Evolutionary conservation across 192 early-diverging fungal species (phyloP).

Genomic region (Hyaloraphidium curvatum): DNA sequence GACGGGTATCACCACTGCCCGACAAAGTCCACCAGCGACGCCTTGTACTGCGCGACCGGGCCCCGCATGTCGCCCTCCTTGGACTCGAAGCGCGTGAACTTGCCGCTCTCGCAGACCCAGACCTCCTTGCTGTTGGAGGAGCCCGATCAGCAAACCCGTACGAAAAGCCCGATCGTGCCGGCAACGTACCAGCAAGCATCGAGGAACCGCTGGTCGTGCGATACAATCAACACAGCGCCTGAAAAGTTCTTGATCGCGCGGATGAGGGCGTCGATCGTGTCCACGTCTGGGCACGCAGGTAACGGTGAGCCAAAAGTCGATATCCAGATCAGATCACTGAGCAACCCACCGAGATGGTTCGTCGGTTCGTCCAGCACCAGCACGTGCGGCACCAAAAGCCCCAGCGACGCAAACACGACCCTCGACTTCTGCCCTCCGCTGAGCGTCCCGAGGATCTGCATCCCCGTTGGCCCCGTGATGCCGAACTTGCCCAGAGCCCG

Average conservation of each 20-base stretch:
- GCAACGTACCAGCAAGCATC: no score
- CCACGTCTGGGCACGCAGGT: background rate
- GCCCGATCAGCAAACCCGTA: no score
- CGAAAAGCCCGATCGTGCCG: no score
- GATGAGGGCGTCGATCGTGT: slow-evolving; percentile 77
- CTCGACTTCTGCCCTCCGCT: slow-evolving; percentile 95
- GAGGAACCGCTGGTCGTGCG: slow-evolving; percentile 6
- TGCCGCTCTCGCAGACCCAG: slow-evolving; percentile 81
- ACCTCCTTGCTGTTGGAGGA: slow-evolving; percentile 66
- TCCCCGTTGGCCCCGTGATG: slow-evolving; percentile 83
- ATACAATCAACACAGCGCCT: slow-evolving; percentile 75
- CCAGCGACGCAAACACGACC: slow-evolving; percentile 32
- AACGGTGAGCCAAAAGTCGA: slow-evolving; percentile 14
- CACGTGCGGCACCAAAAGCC: slow-evolving; percentile 25
- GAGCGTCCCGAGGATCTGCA: slow-evolving; percentile 85
- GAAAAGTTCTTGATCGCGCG: slow-evolving; percentile 67
- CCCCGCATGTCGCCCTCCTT: slow-evolving; percentile 19
- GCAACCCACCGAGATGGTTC: slow-evolving; percentile 34
- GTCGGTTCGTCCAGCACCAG: slow-evolving; percentile 49
- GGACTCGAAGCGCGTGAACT: slow-evolving; percentile 68
- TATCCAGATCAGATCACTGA: background rate
- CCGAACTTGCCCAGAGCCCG: slow-evolving; percentile 84
- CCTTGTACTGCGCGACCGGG: slow-evolving; percentile 52
- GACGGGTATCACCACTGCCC: no score
- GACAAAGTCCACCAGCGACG: slow-evolving; percentile 17